These are phyloP conservation scores for Arachis hypogaea DNA, from an alignment of 306 rosid genomes.

Conservation along the genomic window DNA sequence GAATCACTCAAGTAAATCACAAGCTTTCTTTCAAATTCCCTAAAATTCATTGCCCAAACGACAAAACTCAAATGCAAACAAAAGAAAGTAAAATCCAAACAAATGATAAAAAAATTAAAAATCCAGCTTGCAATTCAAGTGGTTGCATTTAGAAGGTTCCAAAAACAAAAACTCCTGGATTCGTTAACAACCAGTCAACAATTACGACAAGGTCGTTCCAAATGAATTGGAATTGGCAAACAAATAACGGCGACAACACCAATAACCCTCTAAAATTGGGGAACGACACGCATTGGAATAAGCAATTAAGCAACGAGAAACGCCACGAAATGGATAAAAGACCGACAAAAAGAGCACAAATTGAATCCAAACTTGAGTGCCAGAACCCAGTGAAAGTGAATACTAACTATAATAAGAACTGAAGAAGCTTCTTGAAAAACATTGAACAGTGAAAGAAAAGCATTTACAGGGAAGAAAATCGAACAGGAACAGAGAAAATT, in stretches of 20 bases:
- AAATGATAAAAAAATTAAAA: background rate
- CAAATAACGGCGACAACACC: slow-evolving; percentile 16
- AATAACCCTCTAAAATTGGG: slow-evolving; percentile 46
- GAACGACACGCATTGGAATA: slow-evolving; percentile 8
- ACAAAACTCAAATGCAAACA: background rate
- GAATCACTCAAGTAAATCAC: slow-evolving; percentile 8
- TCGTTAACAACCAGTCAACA: slow-evolving; percentile 3
- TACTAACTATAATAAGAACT: background rate
- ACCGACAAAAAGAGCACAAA: background rate
- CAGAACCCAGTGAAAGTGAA: background rate
- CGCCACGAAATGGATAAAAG: background rate
- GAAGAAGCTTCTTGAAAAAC: slow-evolving; percentile 19
- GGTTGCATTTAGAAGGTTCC: background rate
- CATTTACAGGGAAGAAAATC: background rate
- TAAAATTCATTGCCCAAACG: slow-evolving; percentile 19
- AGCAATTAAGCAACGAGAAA: background rate
- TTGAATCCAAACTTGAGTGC: slow-evolving; percentile 24
- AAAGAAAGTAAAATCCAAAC: background rate
- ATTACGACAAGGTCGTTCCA: background rate
- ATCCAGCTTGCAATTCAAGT: background rate
- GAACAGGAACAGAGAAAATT: slow-evolving; percentile 26
- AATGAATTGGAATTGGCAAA: background rate
- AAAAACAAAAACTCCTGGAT: background rate
- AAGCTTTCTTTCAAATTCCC: slow-evolving; percentile 21
- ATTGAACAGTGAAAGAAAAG: slow-evolving; percentile 15